Percentiles rank a stretch among this genome's conserved stretches.
These are phyloP conservation scores for Boletus coccyginus DNA, from an alignment of 768 basidiomycete genomes.

Conservation along the genomic window DNA sequence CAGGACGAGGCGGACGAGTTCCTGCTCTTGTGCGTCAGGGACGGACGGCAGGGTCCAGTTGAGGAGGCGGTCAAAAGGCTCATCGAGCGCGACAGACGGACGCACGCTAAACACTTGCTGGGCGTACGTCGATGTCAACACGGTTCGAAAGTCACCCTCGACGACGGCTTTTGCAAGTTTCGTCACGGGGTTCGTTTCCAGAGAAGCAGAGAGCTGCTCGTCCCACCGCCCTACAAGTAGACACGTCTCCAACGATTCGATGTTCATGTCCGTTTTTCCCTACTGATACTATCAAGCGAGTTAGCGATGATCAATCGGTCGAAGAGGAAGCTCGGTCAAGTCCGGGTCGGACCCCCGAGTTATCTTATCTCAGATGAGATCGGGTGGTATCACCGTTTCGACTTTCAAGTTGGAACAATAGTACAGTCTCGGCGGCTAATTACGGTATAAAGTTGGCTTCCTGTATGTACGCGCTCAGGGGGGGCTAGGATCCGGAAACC, in stretches of 20 bases:
- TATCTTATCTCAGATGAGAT: constrained; percentile 13
- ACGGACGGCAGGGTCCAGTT: constrained; percentile 28
- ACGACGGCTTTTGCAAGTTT: constrained; percentile 55
- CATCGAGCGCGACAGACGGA: constrained; percentile 33
- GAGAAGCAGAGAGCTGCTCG: constrained; percentile 13
- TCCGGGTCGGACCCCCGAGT: neutral
- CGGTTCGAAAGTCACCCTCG: constrained; percentile 56
- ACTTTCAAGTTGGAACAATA: no score
- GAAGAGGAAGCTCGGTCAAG: neutral
- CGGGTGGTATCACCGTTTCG: no score
- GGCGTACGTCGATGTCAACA: constrained; percentile 45
- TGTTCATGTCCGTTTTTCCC: constrained; percentile 12
- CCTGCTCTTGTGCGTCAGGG: constrained; percentile 40
- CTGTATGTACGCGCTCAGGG: neutral
- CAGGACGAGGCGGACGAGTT: constrained; percentile 57
- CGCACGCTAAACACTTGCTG: constrained; percentile 37
- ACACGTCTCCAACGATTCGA: constrained; percentile 47
- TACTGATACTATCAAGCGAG: neutral
- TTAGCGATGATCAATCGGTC: neutral
- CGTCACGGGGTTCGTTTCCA: constrained; percentile 22
- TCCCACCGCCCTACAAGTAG: constrained; percentile 55
- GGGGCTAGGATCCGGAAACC: neutral
- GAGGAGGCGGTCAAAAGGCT: constrained; percentile 39
- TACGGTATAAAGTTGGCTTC: no score
- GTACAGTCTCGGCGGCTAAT: no score